Conservation (phyloP, 495 filamentous ascomycete species). For the Trichoderma asperelloides region DNA sequence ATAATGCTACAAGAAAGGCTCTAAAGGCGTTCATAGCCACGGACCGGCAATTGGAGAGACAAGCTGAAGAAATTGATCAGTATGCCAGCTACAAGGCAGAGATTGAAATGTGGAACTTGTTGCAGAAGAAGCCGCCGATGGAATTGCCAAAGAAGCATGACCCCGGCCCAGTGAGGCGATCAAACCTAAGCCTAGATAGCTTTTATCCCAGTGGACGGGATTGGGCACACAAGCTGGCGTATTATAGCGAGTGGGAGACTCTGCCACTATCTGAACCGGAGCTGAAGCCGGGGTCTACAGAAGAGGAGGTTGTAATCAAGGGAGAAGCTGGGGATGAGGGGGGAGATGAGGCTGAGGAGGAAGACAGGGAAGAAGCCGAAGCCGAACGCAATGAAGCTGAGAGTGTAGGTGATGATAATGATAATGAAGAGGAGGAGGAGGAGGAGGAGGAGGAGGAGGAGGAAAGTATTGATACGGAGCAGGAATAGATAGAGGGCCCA, state of each 20-base stretch:
- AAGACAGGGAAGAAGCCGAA: neutral
- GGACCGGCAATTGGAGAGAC: conserved; percentile 2
- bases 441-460: neutral
- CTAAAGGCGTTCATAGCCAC: neutral
- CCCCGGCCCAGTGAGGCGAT: neutral
- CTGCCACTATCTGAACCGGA: neutral
- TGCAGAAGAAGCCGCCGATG: conserved; percentile 9
- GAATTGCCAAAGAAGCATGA: neutral
- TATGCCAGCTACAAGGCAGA: conserved; percentile 8
- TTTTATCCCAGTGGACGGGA: conserved; percentile 5
- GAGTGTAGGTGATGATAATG: neutral
- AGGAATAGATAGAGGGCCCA: neutral
- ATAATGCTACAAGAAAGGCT: neutral
- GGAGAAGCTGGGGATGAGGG: conserved; percentile 3
- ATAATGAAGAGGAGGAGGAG: neutral
- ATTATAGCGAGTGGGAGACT: conserved; percentile 11
- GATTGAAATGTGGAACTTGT: conserved; percentile 4
- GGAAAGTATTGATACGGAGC: neutral
- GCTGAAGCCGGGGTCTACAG: neutral
- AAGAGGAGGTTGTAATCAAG: neutral
- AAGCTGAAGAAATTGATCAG: conserved; percentile 8
- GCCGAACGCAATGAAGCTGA: neutral
- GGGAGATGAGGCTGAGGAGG: neutral
- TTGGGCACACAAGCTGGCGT: neutral
- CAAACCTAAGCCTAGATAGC: neutral